These are phyloP conservation scores for Schoenoplectus tabernaemontani DNA, from an alignment of 202 grass and related monocot genomes.

Conservation along the genomic window DNA sequence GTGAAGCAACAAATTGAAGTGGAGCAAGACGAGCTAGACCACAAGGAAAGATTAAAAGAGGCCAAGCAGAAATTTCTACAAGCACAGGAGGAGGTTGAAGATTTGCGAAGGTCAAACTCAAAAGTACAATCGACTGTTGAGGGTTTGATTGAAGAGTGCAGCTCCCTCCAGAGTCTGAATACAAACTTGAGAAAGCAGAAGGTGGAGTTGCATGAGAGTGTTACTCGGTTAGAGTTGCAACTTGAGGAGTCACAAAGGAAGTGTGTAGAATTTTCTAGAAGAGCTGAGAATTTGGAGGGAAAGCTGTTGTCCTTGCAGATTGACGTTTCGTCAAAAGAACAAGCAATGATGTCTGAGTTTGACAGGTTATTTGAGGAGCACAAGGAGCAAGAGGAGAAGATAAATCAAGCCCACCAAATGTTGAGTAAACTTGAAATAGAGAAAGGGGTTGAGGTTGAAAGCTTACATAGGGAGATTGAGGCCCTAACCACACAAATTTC, in stretches of 20 bases:
- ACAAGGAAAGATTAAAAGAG: conserved; percentile 60
- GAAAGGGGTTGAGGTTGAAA: conserved; percentile 79
- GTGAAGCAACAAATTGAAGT: conserved; percentile 49
- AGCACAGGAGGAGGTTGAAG: conserved; percentile 64
- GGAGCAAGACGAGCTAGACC: conserved; percentile 51
- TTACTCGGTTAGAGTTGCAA: conserved; percentile 66
- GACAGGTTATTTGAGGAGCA: conserved; percentile 92
- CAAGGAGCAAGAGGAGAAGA: conserved; percentile 83
- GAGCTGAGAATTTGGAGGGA: conserved; percentile 68
- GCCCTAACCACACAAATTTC: conserved; percentile 60
- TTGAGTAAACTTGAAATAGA: conserved; percentile 73
- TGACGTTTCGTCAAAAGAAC: conserved; percentile 69
- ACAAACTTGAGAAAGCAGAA: conserved; percentile 76
- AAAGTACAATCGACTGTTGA: conserved; percentile 81
- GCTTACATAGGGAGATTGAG: conserved; percentile 63
- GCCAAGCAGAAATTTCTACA: conserved; percentile 47
- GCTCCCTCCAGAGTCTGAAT: conserved; percentile 67
- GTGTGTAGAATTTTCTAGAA: conserved; percentile 55
- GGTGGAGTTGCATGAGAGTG: conserved; percentile 56
- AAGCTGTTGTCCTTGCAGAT: conserved; percentile 72
- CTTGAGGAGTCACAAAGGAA: conserved; percentile 65
- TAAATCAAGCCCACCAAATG: conserved; percentile 52
- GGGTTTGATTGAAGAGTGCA: conserved; percentile 95
- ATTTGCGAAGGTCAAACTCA: conserved; percentile 74
- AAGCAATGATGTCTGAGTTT: conserved; percentile 71